Conservation (phyloP, 78 protist species). For the Creolimax fragrantissima region DNA sequence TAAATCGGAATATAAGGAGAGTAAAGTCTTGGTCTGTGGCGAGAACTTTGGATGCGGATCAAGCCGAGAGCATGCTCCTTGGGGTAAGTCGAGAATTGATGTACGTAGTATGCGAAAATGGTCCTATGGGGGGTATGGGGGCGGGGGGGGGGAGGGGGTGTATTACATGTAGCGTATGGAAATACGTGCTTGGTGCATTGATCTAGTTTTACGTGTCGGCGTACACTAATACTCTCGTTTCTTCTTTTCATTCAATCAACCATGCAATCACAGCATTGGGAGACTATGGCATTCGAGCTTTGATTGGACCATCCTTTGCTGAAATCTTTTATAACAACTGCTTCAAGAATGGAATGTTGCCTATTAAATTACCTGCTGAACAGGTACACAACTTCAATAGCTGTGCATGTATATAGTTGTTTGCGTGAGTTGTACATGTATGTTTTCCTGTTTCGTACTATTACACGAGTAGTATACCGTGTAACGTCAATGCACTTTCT, state of each 20-base stretch:
- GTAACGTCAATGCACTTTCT: not conserved
- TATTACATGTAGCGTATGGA: too few relatives aligned
- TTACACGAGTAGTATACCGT: too few relatives aligned
- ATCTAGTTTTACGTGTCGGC: too few relatives aligned
- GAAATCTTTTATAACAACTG: conserved; percentile 20
- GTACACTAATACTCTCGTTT: too few relatives aligned
- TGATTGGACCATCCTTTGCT: conserved; percentile 11
- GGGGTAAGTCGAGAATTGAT: not conserved
- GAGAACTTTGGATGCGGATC: conserved; percentile 3
- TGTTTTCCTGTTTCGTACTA: not conserved
- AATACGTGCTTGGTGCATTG: too few relatives aligned
- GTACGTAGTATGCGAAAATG: too few relatives aligned
- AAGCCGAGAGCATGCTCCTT: not conserved
- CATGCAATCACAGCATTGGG: conserved; percentile 2
- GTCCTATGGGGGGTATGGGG: too few relatives aligned
- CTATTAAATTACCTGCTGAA: not conserved
- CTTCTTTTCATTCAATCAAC: too few relatives aligned
- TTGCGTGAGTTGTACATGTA: not conserved
- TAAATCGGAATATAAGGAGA: not conserved
- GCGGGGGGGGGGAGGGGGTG: too few relatives aligned
- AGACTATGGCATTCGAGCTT: conserved; percentile 2
- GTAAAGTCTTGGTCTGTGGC: not conserved
- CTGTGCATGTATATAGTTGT: not conserved
- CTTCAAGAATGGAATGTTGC: conserved; percentile 25
- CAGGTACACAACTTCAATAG: too few relatives aligned